Evolutionary conservation across 208 protist genomes (phyloP).

Genomic region (Acanthamoeba comandoni): DNA sequence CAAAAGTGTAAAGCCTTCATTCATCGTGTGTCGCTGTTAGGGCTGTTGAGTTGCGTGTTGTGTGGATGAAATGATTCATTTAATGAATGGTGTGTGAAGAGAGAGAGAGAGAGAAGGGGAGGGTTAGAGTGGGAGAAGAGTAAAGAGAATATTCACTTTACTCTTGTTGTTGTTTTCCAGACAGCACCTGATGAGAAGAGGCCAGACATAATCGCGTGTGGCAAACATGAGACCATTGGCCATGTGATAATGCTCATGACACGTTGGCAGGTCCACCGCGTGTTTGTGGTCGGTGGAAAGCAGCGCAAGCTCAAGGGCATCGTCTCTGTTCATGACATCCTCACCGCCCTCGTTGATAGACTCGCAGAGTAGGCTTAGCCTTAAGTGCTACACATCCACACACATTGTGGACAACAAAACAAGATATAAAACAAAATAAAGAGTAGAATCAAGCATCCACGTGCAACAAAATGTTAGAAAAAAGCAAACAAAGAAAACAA

Average conservation of each 20-base stretch:
- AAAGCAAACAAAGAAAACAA: no score
- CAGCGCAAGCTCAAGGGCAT: slow-evolving; percentile 21
- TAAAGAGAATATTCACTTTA: background rate
- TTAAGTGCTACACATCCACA: no score
- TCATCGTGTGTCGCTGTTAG: no score
- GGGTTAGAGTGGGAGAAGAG: no score
- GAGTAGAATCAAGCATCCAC: no score
- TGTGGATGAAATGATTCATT: no score
- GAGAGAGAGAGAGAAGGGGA: background rate
- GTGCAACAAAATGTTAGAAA: no score
- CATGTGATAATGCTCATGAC: slow-evolving; percentile 33
- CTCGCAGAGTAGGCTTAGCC: no score
- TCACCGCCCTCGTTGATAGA: slow-evolving; percentile 17
- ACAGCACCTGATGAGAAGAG: background rate
- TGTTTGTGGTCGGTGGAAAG: slow-evolving; percentile 41
- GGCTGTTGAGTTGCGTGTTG: no score
- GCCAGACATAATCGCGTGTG: slow-evolving; percentile 21
- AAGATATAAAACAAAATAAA: no score
- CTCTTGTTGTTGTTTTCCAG: background rate
- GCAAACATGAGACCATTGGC: background rate
- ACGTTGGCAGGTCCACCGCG: slow-evolving; percentile 20
- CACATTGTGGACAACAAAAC: no score
- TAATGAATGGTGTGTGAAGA: slow-evolving; percentile 17
- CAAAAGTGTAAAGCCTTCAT: no score
- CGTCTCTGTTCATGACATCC: slow-evolving; percentile 34